A percentile compares a stretch with the other conserved stretches of the same genome.
These are phyloP conservation scores for Pichia sp. DNA, from an alignment of 1,139 yeast species.

Conservation along the genomic window DNA sequence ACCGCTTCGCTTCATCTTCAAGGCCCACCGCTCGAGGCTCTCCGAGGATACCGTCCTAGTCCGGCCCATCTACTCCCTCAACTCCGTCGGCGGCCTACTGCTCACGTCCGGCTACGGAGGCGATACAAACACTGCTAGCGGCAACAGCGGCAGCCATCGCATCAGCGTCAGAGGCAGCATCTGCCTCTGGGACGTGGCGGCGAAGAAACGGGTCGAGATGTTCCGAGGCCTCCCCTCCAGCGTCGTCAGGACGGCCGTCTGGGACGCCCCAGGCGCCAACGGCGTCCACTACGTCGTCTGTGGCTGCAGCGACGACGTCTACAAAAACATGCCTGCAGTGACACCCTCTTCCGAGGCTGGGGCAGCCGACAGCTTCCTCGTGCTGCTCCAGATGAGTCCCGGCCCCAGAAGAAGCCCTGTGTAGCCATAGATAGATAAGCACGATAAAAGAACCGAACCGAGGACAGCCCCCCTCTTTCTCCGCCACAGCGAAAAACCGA, in stretches of 20 bases:
- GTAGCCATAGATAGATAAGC: too few species aligned
- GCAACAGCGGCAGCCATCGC: not conserved
- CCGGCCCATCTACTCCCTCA: constrained; percentile 63
- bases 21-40: constrained; percentile 61
- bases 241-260: constrained; percentile 11
- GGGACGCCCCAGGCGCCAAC: constrained; percentile 1
- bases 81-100: constrained; percentile 24
- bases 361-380: not conserved
- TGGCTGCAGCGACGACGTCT: constrained; percentile 51
- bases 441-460: too few species aligned
- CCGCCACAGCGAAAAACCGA: too few species aligned
- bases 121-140: not conserved
- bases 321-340: constrained; percentile 32
- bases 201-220: constrained; percentile 59
- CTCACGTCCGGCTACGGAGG: constrained; percentile 13
- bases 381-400: not conserved
- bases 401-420: too few species aligned
- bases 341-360: not conserved
- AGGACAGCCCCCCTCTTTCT: too few species aligned
- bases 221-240: constrained; percentile 46
- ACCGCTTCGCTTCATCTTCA: constrained; percentile 68
- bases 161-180: constrained; percentile 53
- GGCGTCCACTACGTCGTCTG: constrained; percentile 5
- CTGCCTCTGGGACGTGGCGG: constrained; percentile 71
- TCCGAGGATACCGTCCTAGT: constrained; percentile 45